Evolutionary conservation across 2,329 filamentous ascomycete species (phyloP).

Genomic region (Apiospora hydei): DNA sequence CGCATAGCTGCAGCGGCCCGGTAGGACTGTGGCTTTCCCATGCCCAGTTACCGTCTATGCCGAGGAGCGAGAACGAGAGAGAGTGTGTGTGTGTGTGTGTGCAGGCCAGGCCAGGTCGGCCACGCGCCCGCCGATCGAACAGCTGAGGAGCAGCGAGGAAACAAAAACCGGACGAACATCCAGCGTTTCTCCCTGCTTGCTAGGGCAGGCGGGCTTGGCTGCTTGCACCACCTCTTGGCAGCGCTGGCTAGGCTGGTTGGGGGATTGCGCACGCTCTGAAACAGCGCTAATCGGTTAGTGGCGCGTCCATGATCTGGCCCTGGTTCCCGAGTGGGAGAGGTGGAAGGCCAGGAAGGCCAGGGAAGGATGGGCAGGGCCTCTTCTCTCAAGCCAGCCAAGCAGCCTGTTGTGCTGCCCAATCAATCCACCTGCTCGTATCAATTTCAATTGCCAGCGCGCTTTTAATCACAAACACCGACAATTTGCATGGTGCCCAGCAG

Average conservation of each 20-base stretch:
- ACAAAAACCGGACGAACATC: background rate
- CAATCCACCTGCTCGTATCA: constrained; percentile 8
- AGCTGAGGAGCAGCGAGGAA: background rate
- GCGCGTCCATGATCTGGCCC: constrained; percentile 15
- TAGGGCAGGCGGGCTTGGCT: background rate
- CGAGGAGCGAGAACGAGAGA: too few relatives aligned
- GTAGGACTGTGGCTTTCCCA: constrained; percentile 5
- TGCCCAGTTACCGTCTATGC: background rate
- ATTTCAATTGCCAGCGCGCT: background rate
- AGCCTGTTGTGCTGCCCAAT: background rate
- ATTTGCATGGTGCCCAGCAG: constrained; percentile 14
- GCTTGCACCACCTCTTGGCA: background rate
- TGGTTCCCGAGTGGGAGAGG: background rate
- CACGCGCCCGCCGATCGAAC: background rate
- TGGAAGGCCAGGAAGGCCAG: background rate
- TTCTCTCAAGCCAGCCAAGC: background rate
- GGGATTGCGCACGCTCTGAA: constrained; percentile 5
- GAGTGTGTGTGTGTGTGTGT: background rate
- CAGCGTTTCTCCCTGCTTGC: background rate
- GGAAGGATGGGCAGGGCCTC: too few relatives aligned
- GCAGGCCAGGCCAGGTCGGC: constrained; percentile 7
- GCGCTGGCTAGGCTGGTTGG: background rate
- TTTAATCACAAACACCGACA: constrained; percentile 5
- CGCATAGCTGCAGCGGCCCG: constrained; percentile 15
- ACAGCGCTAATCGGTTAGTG: constrained; percentile 17